Evolutionary conservation across 164 flowering plant species (phyloP).

Genomic region (Platanus orientalis): DNA sequence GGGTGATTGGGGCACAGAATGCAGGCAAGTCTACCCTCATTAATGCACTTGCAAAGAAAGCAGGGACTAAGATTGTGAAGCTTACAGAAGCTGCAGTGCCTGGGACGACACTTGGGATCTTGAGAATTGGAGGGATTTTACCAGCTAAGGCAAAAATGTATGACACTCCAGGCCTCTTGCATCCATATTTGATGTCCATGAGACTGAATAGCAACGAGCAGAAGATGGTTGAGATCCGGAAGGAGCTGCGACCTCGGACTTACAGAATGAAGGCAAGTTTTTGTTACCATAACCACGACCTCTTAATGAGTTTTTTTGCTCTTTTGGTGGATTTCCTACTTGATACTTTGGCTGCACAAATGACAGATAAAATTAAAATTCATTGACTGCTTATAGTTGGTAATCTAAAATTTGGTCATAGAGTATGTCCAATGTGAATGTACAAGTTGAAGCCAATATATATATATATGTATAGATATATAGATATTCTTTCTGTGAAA

Average conservation of each 20-base stretch:
- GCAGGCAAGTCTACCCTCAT: conserved; percentile 94
- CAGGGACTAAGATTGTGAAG: conserved; percentile 60
- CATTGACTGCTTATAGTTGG: neutral
- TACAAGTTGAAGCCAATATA: neutral
- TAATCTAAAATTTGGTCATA: neutral
- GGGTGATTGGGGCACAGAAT: conserved; percentile 97
- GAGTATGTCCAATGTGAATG: neutral
- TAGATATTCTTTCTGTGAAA: no score
- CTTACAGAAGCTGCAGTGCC: conserved; percentile 96
- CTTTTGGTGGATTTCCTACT: neutral
- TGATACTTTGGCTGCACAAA: neutral
- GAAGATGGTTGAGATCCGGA: conserved; percentile 88
- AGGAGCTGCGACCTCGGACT: conserved; percentile 80
- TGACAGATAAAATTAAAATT: neutral
- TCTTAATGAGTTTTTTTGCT: neutral
- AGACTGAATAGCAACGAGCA: conserved; percentile 86
- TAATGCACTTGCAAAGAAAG: conserved; percentile 76
- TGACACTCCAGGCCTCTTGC: conserved; percentile 96
- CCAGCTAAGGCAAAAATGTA: conserved; percentile 92
- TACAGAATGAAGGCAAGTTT: conserved; percentile 83
- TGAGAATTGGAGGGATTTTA: conserved; percentile 83
- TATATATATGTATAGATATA: no score
- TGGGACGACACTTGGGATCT: conserved; percentile 93
- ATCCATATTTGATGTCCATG: conserved; percentile 81
- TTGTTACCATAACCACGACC: neutral